Evolutionary conservation across 192 early-diverging fungal species (phyloP).

Genomic region (Phlyctochytrium planicorne): DNA sequence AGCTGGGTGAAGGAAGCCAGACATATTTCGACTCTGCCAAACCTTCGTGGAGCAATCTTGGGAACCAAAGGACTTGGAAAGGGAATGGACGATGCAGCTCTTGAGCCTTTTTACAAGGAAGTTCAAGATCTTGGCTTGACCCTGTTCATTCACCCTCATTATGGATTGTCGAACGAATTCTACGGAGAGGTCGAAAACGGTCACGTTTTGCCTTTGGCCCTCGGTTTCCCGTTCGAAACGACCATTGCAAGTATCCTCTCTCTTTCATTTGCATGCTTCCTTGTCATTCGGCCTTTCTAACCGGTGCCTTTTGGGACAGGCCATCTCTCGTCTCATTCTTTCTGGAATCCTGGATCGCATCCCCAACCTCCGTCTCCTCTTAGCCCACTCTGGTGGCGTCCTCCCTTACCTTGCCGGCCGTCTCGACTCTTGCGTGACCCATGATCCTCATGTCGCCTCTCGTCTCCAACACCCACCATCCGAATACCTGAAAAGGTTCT

Average conservation of each 20-base stretch:
- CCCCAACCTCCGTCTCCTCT: constrained; percentile 34
- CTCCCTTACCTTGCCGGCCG: constrained; percentile 41
- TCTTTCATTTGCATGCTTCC: background rate
- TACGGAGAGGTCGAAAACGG: constrained; percentile 18
- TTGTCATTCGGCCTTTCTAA: constrained; percentile 1
- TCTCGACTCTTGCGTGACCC: constrained; percentile 36
- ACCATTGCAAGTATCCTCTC: constrained; percentile 22
- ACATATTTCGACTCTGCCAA: constrained; percentile 16
- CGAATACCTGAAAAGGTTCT: constrained; percentile 19
- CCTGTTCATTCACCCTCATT: constrained; percentile 39
- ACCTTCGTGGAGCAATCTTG: constrained; percentile 37
- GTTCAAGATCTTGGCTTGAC: constrained; percentile 22
- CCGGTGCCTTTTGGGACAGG: background rate
- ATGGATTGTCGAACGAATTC: constrained; percentile 17
- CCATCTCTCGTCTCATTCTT: constrained; percentile 37
- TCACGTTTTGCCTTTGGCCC: constrained; percentile 34
- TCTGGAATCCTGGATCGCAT: constrained; percentile 36
- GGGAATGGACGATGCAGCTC: constrained; percentile 38
- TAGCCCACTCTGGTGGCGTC: constrained; percentile 41
- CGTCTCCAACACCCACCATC: constrained; percentile 13
- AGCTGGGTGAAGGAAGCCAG: constrained; percentile 32
- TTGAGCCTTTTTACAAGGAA: constrained; percentile 33
- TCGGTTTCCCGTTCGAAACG: constrained; percentile 38
- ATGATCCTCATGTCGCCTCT: constrained; percentile 20
- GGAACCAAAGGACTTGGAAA: constrained; percentile 36